A percentile compares a stretch with the other conserved stretches of the same genome.
Evolutionary conservation across 139 green algal species (phyloP).

Genomic region (Tetraselmis chui): DNA sequence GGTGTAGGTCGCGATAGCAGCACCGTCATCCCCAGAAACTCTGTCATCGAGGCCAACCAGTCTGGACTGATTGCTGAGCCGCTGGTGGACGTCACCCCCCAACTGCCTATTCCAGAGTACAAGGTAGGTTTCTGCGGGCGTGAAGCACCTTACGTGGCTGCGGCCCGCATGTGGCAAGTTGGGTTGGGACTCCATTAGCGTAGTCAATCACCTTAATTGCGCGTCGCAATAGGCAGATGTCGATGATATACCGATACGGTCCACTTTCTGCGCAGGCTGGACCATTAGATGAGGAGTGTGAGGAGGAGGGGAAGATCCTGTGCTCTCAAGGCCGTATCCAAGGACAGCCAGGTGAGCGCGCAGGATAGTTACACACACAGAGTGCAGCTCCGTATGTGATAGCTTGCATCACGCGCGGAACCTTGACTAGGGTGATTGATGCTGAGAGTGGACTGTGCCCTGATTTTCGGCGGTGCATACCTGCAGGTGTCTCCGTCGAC

Average conservation of each 20-base stretch:
- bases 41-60: conserved; percentile 95
- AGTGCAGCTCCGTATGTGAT: no score
- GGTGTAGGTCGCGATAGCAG: conserved; percentile 77
- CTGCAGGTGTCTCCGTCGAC: conserved; percentile 81
- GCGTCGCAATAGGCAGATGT: no score
- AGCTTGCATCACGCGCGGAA: no score
- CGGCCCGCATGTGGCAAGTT: no score
- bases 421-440: no score
- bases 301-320: conserved; percentile 82
- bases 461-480: no score
- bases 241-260: no score
- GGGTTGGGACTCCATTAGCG: no score
- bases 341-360: conserved; percentile 57
- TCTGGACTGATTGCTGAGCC: conserved; percentile 89
- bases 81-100: conserved; percentile 95
- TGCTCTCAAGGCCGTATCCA: conserved; percentile 79
- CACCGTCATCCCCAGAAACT: conserved; percentile 89
- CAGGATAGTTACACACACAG: no score
- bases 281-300: conserved; percentile 68
- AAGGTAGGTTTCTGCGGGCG: conserved; percentile 20
- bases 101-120: conserved; percentile 66
- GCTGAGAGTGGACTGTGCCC: no score
- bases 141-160: no score
- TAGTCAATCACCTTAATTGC: no score
- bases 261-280: conserved; percentile 28